Evolutionary conservation across 2,329 filamentous ascomycete genomes (phyloP), one percentile per base, ranked within the genome.

Genomic region (Curvularia hawaiiensis): DNA sequence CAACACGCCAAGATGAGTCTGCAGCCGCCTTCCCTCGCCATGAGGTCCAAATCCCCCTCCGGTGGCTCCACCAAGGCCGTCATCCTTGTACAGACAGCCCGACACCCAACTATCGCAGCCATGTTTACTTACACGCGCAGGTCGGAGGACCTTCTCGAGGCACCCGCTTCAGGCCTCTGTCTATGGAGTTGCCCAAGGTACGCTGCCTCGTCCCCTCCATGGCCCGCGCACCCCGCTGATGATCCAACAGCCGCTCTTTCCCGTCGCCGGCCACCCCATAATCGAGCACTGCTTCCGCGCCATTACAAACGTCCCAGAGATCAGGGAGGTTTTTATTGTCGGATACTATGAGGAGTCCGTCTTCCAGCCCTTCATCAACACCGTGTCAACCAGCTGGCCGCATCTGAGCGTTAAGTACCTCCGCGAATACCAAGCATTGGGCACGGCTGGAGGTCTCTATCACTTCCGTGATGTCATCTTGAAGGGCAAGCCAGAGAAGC

Each of bases 381-480:
- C 96, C 75, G 87, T 92, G 60, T 83, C 88, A 60, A 86, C 86
- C 77, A 90, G 91, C 75, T 96, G 96, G 81, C 92, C 93, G 52
- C 86, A 91, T 74, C 87, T 98, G 71, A 88, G 88, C 70, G 92
- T 98, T 80, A 92, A 93, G 78, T 99, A 99, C 81, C 87, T 99
- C 52, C 91, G 95, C 75, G 95, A 99, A 83, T 99, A 99, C 82
- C 90, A 96, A 79, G 93, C 95, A 58, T 82, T 99, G 61, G 95
- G 95, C 75, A 98, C 95, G 14, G 95, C 95, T 30, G 95, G 95
- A 68, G 95, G 95, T 61, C 87, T 99, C 45, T 99, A 98, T 85
- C 95, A 98, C 82, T 98, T 99, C 88, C 92, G 95, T 75, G 95
- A 99, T 85, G 92, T 92, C 65, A 98, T 99, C 75, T 87, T 98